Percentiles rank a stretch among this genome's conserved stretches.
These are phyloP conservation scores for Haematococcus lacustris DNA, from an alignment of 139 green algal genomes.

Conservation along the genomic window DNA sequence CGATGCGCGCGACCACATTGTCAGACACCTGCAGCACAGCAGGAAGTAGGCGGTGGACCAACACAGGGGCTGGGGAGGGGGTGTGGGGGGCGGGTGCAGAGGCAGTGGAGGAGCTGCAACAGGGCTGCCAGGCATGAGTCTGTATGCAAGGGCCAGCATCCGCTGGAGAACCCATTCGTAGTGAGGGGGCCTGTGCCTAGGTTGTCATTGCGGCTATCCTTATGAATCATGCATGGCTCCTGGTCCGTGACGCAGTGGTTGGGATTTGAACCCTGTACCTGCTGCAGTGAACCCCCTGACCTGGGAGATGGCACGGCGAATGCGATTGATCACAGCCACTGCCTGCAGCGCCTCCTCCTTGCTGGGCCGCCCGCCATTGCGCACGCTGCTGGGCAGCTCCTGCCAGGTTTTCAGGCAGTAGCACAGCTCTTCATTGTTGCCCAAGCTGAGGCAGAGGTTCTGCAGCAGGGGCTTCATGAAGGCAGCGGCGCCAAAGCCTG, in stretches of 20 bases:
- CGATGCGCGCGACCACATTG: constrained; percentile 44
- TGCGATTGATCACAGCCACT: constrained; percentile 81
- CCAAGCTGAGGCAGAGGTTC: constrained; percentile 88
- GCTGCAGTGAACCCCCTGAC: constrained; percentile 11
- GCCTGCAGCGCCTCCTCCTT: constrained; percentile 84
- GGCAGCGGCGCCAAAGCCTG: constrained; percentile 62
- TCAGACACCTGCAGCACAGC: constrained; percentile 55
- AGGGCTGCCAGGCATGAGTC: too few species aligned
- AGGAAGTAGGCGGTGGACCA: too few species aligned
- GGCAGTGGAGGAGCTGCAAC: too few species aligned
- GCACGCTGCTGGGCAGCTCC: constrained; percentile 57
- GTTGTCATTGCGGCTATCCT: too few species aligned
- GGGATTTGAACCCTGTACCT: neutral
- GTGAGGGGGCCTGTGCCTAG: too few species aligned
- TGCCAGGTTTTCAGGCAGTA: constrained; percentile 91
- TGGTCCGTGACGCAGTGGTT: too few species aligned
- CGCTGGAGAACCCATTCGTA: too few species aligned
- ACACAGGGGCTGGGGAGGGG: too few species aligned
- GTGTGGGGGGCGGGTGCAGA: too few species aligned
- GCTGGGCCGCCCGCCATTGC: constrained; percentile 44
- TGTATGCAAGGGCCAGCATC: too few species aligned
- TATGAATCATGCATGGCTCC: too few species aligned
- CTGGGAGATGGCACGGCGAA: constrained; percentile 64
- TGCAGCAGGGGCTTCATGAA: constrained; percentile 88
- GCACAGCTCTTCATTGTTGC: constrained; percentile 94